These are phyloP conservation scores for Pleurotus giganteus DNA, from an alignment of 768 basidiomycete species.

Conservation along the genomic window DNA sequence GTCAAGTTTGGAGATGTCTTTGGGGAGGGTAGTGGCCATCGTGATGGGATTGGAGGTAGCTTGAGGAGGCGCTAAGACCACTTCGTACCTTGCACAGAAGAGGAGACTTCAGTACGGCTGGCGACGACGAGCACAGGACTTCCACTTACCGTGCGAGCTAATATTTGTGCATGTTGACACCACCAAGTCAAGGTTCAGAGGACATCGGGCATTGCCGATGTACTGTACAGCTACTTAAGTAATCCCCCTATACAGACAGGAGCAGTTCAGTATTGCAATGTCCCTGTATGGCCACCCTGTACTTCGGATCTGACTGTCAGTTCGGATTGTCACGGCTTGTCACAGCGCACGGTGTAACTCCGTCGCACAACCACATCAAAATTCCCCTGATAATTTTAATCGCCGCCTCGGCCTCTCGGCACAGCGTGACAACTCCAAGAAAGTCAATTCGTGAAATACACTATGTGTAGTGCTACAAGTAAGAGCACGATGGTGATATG, in stretches of 20 bases:
- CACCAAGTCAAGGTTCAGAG: constrained; percentile 41
- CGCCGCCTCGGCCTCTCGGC: too few relatives aligned
- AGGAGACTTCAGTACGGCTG: background rate
- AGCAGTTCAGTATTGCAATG: too few relatives aligned
- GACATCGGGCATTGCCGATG: constrained; percentile 33
- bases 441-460: too few relatives aligned
- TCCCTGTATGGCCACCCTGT: too few relatives aligned
- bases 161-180: constrained; percentile 49
- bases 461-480: too few relatives aligned
- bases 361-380: too few relatives aligned
- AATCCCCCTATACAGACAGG: background rate
- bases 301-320: too few relatives aligned
- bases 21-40: constrained; percentile 81
- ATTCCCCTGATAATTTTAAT: too few relatives aligned
- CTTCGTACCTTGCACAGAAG: background rate
- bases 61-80: constrained; percentile 23
- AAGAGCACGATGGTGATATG: too few relatives aligned
- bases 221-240: constrained; percentile 49
- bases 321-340: too few relatives aligned
- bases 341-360: too few relatives aligned
- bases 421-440: too few relatives aligned
- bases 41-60: constrained; percentile 35
- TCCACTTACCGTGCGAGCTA: constrained; percentile 32
- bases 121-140: constrained; percentile 26
- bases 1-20: constrained; percentile 77